These are phyloP conservation scores for Pseudogymnoascus sp. DNA, from an alignment of 2,329 filamentous ascomycete species.

Conservation along the genomic window DNA sequence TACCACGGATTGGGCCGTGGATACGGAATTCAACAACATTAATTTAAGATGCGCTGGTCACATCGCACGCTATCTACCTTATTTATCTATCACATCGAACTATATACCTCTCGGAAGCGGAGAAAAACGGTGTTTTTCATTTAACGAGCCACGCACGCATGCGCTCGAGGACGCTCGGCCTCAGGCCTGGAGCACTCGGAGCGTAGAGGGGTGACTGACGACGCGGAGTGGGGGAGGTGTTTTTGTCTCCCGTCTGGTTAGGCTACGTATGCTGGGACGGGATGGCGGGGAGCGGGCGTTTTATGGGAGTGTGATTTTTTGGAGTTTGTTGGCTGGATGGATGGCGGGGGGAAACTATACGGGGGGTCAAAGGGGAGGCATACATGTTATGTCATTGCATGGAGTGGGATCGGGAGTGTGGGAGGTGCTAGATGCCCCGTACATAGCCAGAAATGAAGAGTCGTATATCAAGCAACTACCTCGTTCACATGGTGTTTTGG, in stretches of 20 bases:
- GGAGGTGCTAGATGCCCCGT: neutral
- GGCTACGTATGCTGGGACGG: neutral
- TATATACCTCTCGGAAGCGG: neutral
- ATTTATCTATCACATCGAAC: neutral
- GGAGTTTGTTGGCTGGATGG: neutral
- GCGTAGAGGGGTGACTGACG: neutral
- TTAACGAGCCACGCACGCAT: conserved; percentile 1
- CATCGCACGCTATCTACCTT: neutral
- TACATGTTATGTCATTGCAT: neutral
- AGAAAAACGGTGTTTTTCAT: neutral
- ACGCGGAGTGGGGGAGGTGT: neutral
- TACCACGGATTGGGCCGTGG: neutral
- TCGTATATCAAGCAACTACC: neutral
- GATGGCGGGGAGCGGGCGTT: neutral
- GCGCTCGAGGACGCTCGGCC: neutral
- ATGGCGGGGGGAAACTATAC: neutral
- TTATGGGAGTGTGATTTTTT: neutral
- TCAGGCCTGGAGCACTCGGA: neutral
- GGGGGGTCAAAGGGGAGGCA: neutral
- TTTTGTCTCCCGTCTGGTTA: neutral
- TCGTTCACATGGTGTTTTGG: neutral
- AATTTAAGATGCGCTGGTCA: conserved; percentile 3
- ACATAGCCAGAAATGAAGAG: neutral
- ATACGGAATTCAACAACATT: neutral
- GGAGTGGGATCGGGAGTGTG: neutral